A percentile compares a stretch with the other conserved stretches of the same genome.
phyloP scores from a whole-genome alignment of 164 flowering plant species.

The Cinnamomum micranthum region DNA sequence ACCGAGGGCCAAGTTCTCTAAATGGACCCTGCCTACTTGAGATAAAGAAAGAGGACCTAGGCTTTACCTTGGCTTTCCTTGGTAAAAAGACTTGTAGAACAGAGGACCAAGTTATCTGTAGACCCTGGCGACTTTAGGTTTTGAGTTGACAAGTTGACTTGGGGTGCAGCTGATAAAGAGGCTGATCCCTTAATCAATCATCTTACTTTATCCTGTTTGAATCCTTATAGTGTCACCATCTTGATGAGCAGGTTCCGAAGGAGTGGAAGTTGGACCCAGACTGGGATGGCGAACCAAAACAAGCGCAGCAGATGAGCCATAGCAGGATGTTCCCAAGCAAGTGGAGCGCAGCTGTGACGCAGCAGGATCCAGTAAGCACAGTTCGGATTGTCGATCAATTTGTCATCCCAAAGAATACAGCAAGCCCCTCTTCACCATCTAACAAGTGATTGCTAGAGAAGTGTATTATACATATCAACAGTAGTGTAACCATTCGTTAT shows the following conservation, averaged over 20 bases:
- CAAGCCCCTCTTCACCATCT: background rate
- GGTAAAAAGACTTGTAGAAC: too few relatives aligned
- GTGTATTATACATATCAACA: background rate
- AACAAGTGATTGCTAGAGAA: background rate
- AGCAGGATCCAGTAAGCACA: conserved; percentile 74
- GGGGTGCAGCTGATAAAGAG: background rate
- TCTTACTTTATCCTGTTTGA: background rate
- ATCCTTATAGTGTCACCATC: background rate
- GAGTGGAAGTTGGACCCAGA: conserved; percentile 91
- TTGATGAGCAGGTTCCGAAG: conserved; percentile 77
- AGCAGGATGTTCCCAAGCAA: conserved; percentile 73
- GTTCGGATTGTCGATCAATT: conserved; percentile 87
- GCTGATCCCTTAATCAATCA: background rate
- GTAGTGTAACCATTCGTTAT: conserved; percentile 6
- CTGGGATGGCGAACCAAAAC: conserved; percentile 75
- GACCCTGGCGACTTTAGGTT: too few relatives aligned
- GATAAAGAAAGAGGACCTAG: too few relatives aligned
- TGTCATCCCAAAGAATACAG: conserved; percentile 43
- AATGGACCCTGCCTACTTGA: too few relatives aligned
- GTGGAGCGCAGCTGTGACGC: conserved; percentile 64
- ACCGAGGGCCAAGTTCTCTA: too few relatives aligned
- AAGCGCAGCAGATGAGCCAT: conserved; percentile 54
- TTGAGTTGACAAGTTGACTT: background rate
- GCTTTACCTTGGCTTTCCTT: too few relatives aligned
- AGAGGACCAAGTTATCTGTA: too few relatives aligned